Evolutionary conservation across 2,329 filamentous ascomycete species (phyloP), one percentile per base, ranked within the genome.

Genomic region (Fusarium sp.): DNA sequence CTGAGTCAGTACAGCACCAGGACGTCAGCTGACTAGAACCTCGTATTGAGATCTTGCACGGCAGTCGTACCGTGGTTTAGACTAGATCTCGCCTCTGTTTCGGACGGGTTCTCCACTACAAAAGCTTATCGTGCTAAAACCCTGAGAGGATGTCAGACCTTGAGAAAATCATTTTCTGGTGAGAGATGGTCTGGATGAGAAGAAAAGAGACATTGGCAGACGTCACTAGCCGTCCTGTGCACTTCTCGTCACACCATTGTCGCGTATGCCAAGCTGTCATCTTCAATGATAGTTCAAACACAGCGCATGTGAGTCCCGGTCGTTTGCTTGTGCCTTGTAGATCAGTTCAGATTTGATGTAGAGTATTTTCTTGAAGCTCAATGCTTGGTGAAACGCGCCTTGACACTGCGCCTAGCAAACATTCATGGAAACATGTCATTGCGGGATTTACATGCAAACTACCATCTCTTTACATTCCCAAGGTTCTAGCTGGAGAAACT

Each of bases 71-170:
- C 49, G 16, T 25, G 41, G 54, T n/a, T 63, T 51, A 64, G 59
- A 21, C 56, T 51, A 64, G 54, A 48, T 53, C 63, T 68, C 63
- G 54, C 63, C 41, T 55, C 30, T 55, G 68, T 69, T 59, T 71
- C 68, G 62, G 61, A 49, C 56, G 49, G 46, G 32, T 68, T 71
- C 68, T 69, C 64, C 68, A 71, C 68, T 55, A n/a, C n/a, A 62
- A 71, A 71, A 71, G 68, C 68, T 71, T 71, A 71, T 65, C 64
- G 55, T 61, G 10, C 20, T 23, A 23, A 23, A 28, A 41, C 46
- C 61, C 66, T 55, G 42, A 56, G 30, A 57, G 12, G 7, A 23
- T 45, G 46, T 11, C 23, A 63, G 41, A 59, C 53, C 40, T 42
- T 53, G 49, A 42, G 34, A 55, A 45, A 27, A 40, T 55, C 40